A percentile compares a stretch with the other conserved stretches of the same genome.
phyloP scores from a whole-genome alignment of 1,284 basidiomycete genomes.

The Pterula multifida region DNA sequence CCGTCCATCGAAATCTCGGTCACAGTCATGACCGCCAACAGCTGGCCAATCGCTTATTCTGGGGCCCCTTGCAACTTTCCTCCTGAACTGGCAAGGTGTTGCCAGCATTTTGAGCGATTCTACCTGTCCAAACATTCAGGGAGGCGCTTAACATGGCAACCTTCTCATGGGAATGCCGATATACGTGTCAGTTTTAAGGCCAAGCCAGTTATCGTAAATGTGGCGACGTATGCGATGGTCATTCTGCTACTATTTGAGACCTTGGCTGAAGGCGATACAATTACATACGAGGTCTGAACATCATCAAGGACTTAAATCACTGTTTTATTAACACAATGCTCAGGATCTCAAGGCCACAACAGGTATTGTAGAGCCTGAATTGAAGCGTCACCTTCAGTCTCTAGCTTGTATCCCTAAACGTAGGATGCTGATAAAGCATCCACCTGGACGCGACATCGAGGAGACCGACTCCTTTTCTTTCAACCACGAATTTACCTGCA shows the following conservation, averaged over 20 bases:
- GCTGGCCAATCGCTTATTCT: slow-evolving; percentile 77
- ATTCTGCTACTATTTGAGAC: slow-evolving; percentile 86
- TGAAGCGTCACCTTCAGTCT: slow-evolving; percentile 89
- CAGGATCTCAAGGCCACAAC: slow-evolving; percentile 68
- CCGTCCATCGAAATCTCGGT: slow-evolving; percentile 75
- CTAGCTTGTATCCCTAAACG: slow-evolving; percentile 89
- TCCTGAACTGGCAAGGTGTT: slow-evolving; percentile 46
- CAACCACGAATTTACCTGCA: slow-evolving; percentile 72
- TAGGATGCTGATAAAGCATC: slow-evolving; percentile 87
- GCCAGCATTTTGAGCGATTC: slow-evolving; percentile 78
- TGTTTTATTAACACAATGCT: slow-evolving; percentile 5
- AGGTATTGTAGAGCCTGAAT: slow-evolving; percentile 63
- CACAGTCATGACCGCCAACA: slow-evolving; percentile 85
- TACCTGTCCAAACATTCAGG: slow-evolving; percentile 88
- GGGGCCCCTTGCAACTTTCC: slow-evolving; percentile 60
- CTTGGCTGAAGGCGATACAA: slow-evolving; percentile 48
- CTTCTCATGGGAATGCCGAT: slow-evolving; percentile 87
- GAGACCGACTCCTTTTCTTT: slow-evolving; percentile 79
- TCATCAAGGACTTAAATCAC: slow-evolving; percentile 7
- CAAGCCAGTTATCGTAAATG: slow-evolving; percentile 81
- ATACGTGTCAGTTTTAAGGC: slow-evolving; percentile 76
- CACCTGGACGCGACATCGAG: slow-evolving; percentile 76
- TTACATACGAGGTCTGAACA: slow-evolving; percentile 57
- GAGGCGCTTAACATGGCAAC: slow-evolving; percentile 87
- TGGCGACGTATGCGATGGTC: slow-evolving; percentile 84